Percentiles rank a stretch among this genome's conserved stretches.
phyloP scores from a whole-genome alignment of 495 filamentous ascomycete species.

The Cryomyces minteri region DNA sequence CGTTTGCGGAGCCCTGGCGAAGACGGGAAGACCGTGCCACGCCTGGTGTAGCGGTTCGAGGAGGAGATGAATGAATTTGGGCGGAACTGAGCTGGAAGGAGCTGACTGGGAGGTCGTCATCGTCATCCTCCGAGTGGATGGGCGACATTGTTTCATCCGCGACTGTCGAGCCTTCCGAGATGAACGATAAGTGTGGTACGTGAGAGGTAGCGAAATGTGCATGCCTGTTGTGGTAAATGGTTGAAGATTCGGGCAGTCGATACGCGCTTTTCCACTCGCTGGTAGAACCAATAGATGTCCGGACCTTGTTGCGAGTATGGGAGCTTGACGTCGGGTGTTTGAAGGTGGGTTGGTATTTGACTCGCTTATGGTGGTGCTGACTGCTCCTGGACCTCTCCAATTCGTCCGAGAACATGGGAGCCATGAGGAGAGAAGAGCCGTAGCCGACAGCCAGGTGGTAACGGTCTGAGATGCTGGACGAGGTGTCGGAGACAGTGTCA shows the following conservation, averaged over 20 bases:
- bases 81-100: slow-evolving; percentile 43
- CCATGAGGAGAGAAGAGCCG: slow-evolving; percentile 38
- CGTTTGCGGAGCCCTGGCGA: slow-evolving; percentile 14
- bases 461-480: slow-evolving; percentile 47
- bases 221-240: slow-evolving; percentile 46
- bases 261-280: slow-evolving; percentile 53
- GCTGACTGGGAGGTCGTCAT: slow-evolving; percentile 55
- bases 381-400: slow-evolving; percentile 30
- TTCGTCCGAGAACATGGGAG: too few species aligned
- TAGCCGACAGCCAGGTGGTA: slow-evolving; percentile 32
- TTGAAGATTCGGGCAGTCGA: slow-evolving; percentile 66
- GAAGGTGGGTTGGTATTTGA: slow-evolving; percentile 25
- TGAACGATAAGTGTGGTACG: slow-evolving; percentile 50
- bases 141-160: slow-evolving; percentile 38
- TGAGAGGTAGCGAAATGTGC: slow-evolving; percentile 41
- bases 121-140: slow-evolving; percentile 64
- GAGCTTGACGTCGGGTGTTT: slow-evolving; percentile 24
- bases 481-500: slow-evolving; percentile 59
- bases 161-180: slow-evolving; percentile 48
- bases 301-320: slow-evolving; percentile 43
- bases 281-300: slow-evolving; percentile 42
- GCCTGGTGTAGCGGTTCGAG: slow-evolving; percentile 17
- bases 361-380: slow-evolving; percentile 39
- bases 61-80: slow-evolving; percentile 16
- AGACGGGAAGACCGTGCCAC: slow-evolving; percentile 15